Evolutionary conservation across 2,329 filamentous ascomycete species (phyloP), one percentile per base, ranked within the genome.

Genomic region (Neonectria coccinea): DNA sequence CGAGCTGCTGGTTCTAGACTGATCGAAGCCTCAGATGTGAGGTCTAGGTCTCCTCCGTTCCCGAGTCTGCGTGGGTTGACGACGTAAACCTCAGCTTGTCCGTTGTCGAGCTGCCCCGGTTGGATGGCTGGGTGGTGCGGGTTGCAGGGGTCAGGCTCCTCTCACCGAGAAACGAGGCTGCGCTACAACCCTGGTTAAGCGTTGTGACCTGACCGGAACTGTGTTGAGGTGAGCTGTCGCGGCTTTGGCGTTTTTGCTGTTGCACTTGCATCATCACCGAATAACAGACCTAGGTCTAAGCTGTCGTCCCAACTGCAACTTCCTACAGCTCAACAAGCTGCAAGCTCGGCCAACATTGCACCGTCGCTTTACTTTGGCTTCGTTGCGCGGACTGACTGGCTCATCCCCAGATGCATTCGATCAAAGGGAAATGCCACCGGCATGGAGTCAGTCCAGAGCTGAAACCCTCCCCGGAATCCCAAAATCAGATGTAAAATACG

Each of bases 161-260:
- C 55, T 66, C 65, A 67, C 62, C 62, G 65, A 66, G 59, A 25
- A 57, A 56, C 44, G 51, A 53, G 51, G 41, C 36, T 47, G 44
- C 51, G 52, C 20, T 53, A 48, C 48, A 33, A 42, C 39, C 39
- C 39, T 42, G 8, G n/a, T 42, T 42, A 5, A 20, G 18, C 47
- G 36, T 50, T 44, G 33, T 44, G 50, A 44, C 59, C 45, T 56
- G 52, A 56, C 45, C 47, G 48, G 48, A 55, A 25, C 27, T 42
- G 55, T 55, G 55, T 63, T 48, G 60, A 59, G 60, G 60, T 63
- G 60, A 63, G 60, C 55, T 59, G 55, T 63, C 50, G 25, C 42
- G 31, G 55, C 29, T 31, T 29, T 31, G 47, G 47, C 27, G 16
- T 31, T 50, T 50, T 50, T 50, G 16, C 20, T 18, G 48, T 51